Base-by-base conservation (phyloP, 306 rosid species). In the Vicia sativa region DNA sequence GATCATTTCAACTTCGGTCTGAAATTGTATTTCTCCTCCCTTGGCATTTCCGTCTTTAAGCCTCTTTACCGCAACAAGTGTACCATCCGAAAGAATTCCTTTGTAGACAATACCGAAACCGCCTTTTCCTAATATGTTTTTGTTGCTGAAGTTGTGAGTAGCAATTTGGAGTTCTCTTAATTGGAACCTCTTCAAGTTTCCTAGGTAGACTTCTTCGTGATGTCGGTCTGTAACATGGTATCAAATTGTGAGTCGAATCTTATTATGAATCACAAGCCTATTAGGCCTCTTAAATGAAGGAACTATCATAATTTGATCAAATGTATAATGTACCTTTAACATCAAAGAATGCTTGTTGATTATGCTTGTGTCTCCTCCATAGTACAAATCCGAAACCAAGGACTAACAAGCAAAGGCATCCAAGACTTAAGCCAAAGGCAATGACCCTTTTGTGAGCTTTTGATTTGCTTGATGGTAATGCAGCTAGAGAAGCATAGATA, bases 1-100 rank as follows among this genome's bases (percentile, higher is more conserved):
- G 73, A 92, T 92, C 98, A 87, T 89, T 84, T 92, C 98, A 64
- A 92, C 92, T 80, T 92, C 98, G 45, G 98, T 92, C 77, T 92
- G 98, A 83, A 92, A 92, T 38, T 92, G 98, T 59, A 87, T 83
- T 75, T 89, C 98, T 34, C 98, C 96, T 39, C 96, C 89, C 57
- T 62, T 77, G 31, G 92, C 84, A 69, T 73, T 86, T 35, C 95
- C 96, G 77, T 92, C 95, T 77, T 87, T 92, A 50, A 92, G 96
- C 80, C 98, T 86, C 80, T 92, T 92, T 34, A 92, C 98, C 3
- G 98, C 98, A 0, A 89, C 89, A 23, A 92, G 57, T 53, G 84
- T 83, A 25, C 98, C 96, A 81, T 92, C 98, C 0, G 70, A 46
- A 60, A 92, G 88, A 69, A 79, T 28, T 68, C 98, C 98, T 78